Evolutionary conservation across 2,329 filamentous ascomycete genomes (phyloP).

Genomic region (Paecilomyces dactylethromorphus): DNA sequence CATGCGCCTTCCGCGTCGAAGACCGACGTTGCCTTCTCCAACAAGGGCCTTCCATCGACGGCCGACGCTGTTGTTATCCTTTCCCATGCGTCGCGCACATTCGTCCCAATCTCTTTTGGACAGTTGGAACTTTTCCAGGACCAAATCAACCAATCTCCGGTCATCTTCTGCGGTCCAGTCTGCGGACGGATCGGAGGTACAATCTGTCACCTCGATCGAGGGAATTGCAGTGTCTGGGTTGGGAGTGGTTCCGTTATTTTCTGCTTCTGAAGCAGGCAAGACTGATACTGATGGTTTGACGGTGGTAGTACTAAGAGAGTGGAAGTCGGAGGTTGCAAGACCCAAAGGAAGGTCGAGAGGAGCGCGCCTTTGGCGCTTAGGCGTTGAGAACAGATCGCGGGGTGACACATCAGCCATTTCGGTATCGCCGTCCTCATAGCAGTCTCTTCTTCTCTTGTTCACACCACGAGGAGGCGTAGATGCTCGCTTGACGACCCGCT

Average conservation of each 20-base stretch:
- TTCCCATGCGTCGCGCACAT: slow-evolving; percentile 37
- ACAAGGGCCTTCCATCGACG: slow-evolving; percentile 37
- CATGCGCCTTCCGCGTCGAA: slow-evolving; percentile 26
- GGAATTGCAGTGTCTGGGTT: slow-evolving; percentile 26
- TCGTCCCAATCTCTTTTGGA: slow-evolving; percentile 40
- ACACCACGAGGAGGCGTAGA: slow-evolving; percentile 21
- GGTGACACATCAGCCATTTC: slow-evolving; percentile 9
- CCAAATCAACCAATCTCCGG: slow-evolving; percentile 34
- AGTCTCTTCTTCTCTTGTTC: slow-evolving; percentile 34
- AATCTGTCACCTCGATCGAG: slow-evolving; percentile 26
- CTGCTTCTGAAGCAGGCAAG: slow-evolving; percentile 8
- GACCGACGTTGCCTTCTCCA: slow-evolving; percentile 36
- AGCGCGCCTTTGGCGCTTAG: slow-evolving; percentile 37
- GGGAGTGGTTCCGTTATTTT: slow-evolving; percentile 4
- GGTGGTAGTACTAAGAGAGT: slow-evolving; percentile 22
- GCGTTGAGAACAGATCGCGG: slow-evolving; percentile 31
- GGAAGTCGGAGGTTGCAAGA: slow-evolving; percentile 37
- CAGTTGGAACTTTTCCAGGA: slow-evolving; percentile 39
- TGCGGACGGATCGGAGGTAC: slow-evolving; percentile 4
- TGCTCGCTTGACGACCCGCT: slow-evolving; percentile 18
- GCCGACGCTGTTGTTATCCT: slow-evolving; percentile 34
- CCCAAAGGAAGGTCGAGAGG: slow-evolving; percentile 41
- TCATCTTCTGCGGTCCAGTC: slow-evolving; percentile 38
- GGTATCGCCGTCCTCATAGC: slow-evolving; percentile 17
- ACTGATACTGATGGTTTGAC: background rate